Evolutionary conservation across 345 rosid genomes (phyloP).

Genomic region (Noccaea caerulescens): DNA sequence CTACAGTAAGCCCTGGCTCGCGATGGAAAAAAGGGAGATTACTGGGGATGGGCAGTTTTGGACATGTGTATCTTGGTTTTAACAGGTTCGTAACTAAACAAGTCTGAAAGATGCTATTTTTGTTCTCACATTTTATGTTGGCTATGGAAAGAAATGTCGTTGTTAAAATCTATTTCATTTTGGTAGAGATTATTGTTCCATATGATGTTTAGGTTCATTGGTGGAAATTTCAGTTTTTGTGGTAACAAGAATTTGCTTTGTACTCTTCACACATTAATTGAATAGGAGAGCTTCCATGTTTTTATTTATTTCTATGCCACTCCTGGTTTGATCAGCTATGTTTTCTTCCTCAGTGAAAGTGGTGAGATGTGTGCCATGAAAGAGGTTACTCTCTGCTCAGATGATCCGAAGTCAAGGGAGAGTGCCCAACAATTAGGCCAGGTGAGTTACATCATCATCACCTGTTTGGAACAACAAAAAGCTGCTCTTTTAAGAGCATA

Average conservation of each 20-base stretch:
- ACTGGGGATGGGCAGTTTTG: conserved; percentile 70
- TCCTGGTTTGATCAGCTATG: conserved; percentile 29
- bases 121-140: background rate
- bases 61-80: conserved; percentile 73
- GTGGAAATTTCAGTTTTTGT: conserved; percentile 22
- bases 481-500: conserved; percentile 14
- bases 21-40: conserved; percentile 70
- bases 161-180: conserved; percentile 1
- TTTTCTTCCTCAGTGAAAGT: conserved; percentile 58
- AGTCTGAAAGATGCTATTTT: background rate
- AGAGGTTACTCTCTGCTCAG: conserved; percentile 78
- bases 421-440: conserved; percentile 74
- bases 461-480: background rate
- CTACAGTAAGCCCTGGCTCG: conserved; percentile 67
- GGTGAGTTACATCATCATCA: conserved; percentile 45
- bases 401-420: conserved; percentile 82
- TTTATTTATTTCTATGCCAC: conserved; percentile 7
- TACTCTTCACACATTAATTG: background rate
- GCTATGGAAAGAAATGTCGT: background rate
- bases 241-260: background rate
- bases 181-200: conserved; percentile 14
- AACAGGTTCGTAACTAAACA: conserved; percentile 54
- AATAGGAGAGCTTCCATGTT: conserved; percentile 7
- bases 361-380: conserved; percentile 94
- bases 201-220: conserved; percentile 15